phyloP scores from a whole-genome alignment of 192 early-diverging fungal genomes.

The Obelidium mucronatum region DNA sequence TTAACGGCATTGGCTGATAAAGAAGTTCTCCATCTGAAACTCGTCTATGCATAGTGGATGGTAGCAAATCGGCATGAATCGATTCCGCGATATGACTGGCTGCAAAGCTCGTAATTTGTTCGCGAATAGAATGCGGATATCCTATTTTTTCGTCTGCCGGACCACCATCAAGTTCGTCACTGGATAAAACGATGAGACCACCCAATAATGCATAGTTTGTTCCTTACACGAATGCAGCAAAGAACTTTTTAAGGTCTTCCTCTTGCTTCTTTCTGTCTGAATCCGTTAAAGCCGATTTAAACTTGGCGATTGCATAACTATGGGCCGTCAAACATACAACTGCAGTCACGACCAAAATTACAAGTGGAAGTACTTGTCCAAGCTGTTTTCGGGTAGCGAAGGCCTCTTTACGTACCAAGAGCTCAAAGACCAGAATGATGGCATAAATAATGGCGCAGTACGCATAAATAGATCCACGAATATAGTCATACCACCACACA shows the following conservation, averaged over 20 bases:
- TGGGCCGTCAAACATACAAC: slow-evolving; percentile 3
- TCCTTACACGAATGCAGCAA: slow-evolving; percentile 12
- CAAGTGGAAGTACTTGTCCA: background rate
- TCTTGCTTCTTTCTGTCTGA: slow-evolving; percentile 15
- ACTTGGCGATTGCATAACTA: slow-evolving; percentile 22
- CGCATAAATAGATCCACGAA: slow-evolving; percentile 6
- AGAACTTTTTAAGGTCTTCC: slow-evolving; percentile 24
- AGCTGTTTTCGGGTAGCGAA: background rate
- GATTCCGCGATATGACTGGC: background rate
- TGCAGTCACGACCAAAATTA: background rate
- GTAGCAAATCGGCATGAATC: no score
- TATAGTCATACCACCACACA: slow-evolving; percentile 19
- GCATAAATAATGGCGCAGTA: slow-evolving; percentile 1
- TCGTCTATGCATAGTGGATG: no score
- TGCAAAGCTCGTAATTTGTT: no score
- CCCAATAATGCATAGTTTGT: no score
- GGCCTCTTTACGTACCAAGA: background rate
- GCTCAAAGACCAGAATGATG: background rate
- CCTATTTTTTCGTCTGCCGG: background rate
- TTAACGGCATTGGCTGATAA: background rate
- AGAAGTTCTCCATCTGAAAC: no score
- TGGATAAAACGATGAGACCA: no score
- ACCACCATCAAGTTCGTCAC: no score
- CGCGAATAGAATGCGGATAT: no score
- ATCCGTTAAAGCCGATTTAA: background rate